Evolutionary conservation across 805 yeast species (phyloP).

Genomic region (Myxozyma mucilagina): DNA sequence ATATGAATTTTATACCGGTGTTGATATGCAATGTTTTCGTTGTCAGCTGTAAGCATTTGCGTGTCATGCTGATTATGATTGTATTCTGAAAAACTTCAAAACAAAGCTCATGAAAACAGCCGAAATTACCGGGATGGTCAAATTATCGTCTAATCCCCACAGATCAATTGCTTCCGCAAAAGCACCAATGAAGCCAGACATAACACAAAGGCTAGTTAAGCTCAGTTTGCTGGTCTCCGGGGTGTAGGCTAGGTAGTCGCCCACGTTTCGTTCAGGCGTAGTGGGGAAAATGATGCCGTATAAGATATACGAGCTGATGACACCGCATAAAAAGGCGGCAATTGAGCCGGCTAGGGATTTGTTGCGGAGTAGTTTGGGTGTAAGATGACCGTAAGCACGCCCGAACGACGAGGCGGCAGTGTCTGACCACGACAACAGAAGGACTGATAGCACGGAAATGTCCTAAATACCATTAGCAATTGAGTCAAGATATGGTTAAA

Average conservation of each 20-base stretch:
- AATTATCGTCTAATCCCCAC: slow-evolving; percentile 81
- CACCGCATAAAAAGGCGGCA: slow-evolving; percentile 81
- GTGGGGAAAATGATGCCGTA: slow-evolving; percentile 74
- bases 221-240: slow-evolving; percentile 58
- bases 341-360: slow-evolving; percentile 88
- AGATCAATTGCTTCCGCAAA: slow-evolving; percentile 81
- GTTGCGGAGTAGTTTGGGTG: slow-evolving; percentile 70
- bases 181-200: slow-evolving; percentile 81
- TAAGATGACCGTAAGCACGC: slow-evolving; percentile 76
- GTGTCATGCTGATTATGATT: neutral
- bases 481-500: neutral
- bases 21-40: neutral
- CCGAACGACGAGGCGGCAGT: slow-evolving; percentile 96
- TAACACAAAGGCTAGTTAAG: slow-evolving; percentile 53
- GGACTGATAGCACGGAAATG: slow-evolving; percentile 69
- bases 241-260: slow-evolving; percentile 60
- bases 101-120: slow-evolving; percentile 60
- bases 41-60: neutral
- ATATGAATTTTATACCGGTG: neutral
- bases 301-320: slow-evolving; percentile 60
- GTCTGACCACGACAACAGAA: slow-evolving; percentile 93
- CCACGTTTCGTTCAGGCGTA: slow-evolving; percentile 14
- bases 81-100: slow-evolving; percentile 39
- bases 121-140: slow-evolving; percentile 89
- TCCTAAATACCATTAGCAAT: slow-evolving; percentile 50